Base-by-base conservation (phyloP, 139 green algal genomes). In the Tetraselmis striata region DNA sequence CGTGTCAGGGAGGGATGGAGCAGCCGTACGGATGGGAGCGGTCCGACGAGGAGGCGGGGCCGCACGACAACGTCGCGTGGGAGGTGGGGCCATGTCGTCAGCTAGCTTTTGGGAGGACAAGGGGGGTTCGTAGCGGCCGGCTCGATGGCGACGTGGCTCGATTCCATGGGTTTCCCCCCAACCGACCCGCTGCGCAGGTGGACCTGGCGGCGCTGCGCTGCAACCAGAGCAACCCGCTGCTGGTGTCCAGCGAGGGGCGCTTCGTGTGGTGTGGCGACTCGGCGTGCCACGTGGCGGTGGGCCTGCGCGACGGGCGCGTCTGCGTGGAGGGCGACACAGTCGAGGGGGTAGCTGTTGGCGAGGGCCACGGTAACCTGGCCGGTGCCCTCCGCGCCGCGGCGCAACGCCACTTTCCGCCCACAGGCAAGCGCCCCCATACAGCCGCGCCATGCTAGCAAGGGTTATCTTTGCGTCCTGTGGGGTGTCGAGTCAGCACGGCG, bases 151-250 rank as follows among this genome's bases (percentile, higher is more conserved):
- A n/a, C n/a, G n/a, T n/a, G n/a, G n/a, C n/a, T n/a, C n/a, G n/a
- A n/a, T n/a, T 67, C 5, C 45, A 67, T 67, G 11, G 18, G 11
- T 25, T 67, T 67, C 45, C 11, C 45, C 11, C 45, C 18, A 67
- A 67, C 45, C 45, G 45, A 67, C 45, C 45, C 45, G 45, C 45
- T 25, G 18, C 45, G 79, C 25, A 31, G 28, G 28, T 82, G 23
- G 31, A 82, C 26, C 74, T 82, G 45, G 18, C 26, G 31, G 79
- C 29, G 31, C 76, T 30, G 0, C 31, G 58, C 23, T 82, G 74
- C 79, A 82, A 82, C 58, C 79, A 82, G 79, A 5, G 31, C 30
- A 82, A 59, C 30, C 30, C 30, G 25, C 22, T 58, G 77, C 28
- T 77, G 26, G 74, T 77, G 2, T 77, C 74, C 74, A 77, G n/a